Evolutionary conservation across 2,329 filamentous ascomycete genomes (phyloP).

Genomic region (Fusarium dlaminii): DNA sequence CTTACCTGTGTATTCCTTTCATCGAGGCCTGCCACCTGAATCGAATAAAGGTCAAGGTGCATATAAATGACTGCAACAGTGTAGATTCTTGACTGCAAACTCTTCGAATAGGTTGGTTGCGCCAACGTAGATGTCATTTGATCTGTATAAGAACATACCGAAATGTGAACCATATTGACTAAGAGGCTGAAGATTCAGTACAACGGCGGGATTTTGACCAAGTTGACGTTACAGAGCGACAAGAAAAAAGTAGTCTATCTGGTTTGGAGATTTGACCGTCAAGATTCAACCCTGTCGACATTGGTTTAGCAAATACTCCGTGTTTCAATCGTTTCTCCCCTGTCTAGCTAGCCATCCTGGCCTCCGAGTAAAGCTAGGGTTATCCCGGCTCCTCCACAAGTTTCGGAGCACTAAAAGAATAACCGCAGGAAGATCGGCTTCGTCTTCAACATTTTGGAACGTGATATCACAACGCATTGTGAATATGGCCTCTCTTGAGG

Average conservation of each 20-base stretch:
- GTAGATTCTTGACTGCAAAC: background rate
- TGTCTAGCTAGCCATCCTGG: constrained; percentile 40
- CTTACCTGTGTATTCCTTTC: background rate
- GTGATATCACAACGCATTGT: constrained; percentile 27
- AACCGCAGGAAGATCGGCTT: constrained; percentile 36
- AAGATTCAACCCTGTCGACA: constrained; percentile 29
- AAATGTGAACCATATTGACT: background rate
- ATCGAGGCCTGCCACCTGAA: background rate
- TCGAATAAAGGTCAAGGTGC: background rate
- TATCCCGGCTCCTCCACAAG: constrained; percentile 45
- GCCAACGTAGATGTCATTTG: background rate
- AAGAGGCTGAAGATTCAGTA: background rate
- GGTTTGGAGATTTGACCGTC: constrained; percentile 5
- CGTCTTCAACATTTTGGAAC: constrained; percentile 13
- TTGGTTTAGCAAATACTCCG: constrained; percentile 44
- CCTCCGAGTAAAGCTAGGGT: constrained; percentile 38
- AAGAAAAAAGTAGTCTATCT: background rate
- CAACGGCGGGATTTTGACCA: background rate
- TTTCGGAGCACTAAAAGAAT: constrained; percentile 37
- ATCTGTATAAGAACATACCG: background rate
- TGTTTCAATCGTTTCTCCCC: constrained; percentile 39
- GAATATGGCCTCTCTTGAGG: constrained; percentile 2
- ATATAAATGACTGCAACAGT: background rate
- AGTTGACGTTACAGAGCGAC: background rate
- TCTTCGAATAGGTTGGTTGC: background rate